Evolutionary conservation across 2,329 filamentous ascomycete genomes (phyloP).

Genomic region (Xylariaceae sp.): DNA sequence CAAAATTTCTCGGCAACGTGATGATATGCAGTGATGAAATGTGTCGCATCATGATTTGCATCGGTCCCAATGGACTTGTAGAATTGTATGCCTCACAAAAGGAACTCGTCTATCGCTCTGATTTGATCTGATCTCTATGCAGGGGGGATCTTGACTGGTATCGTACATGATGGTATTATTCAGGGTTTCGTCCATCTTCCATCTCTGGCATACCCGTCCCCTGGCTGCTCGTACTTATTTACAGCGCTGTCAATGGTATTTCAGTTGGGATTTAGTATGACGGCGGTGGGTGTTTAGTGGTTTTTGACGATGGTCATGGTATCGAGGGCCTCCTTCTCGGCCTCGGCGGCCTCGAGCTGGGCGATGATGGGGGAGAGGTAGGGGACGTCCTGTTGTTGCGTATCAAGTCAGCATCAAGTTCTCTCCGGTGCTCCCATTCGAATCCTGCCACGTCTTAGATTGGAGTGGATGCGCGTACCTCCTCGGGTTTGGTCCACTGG

Average conservation of each 20-base stretch:
- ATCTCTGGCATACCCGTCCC: not conserved
- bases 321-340: slow-evolving; percentile 48
- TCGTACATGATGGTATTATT: slow-evolving; percentile 18
- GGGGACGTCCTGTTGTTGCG: slow-evolving; percentile 41
- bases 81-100: not conserved
- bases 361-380: slow-evolving; percentile 53
- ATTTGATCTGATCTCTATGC: slow-evolving; percentile 14
- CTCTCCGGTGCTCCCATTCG: not conserved
- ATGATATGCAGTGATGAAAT: no score
- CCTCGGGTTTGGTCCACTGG: slow-evolving; percentile 56
- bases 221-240: slow-evolving; percentile 2
- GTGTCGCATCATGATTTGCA: no score
- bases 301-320: slow-evolving; percentile 27
- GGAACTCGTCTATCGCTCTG: slow-evolving; percentile 18
- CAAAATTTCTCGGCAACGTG: no score
- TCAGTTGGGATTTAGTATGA: not conserved
- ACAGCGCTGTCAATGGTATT: slow-evolving; percentile 1
- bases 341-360: slow-evolving; percentile 43
- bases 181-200: slow-evolving; percentile 1
- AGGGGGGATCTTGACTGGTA: slow-evolving; percentile 15
- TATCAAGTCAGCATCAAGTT: slow-evolving; percentile 3
- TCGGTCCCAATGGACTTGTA: not conserved
- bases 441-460: not conserved
- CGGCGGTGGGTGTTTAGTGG: slow-evolving; percentile 21
- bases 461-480: slow-evolving; percentile 34